A percentile compares a stretch with the other conserved stretches of the same genome.
These are phyloP conservation scores for Ophiocordyceps australis DNA, from an alignment of 2,329 filamentous ascomycete genomes.

Conservation along the genomic window DNA sequence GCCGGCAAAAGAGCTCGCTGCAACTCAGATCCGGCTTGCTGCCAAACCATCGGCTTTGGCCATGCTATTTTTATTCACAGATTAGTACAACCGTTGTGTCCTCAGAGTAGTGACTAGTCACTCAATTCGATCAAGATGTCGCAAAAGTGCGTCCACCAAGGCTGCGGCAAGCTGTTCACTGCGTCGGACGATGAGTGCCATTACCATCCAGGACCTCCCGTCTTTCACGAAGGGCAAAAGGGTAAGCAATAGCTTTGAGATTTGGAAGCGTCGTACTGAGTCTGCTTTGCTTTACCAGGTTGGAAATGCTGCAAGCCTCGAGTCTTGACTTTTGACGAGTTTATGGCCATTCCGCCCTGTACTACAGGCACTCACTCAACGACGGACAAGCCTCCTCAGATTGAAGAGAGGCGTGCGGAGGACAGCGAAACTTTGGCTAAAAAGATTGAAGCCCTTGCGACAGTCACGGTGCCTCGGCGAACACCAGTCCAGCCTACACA, in stretches of 20 bases:
- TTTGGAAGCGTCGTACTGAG: not conserved
- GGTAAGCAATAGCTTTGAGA: conserved; percentile 32
- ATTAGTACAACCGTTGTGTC: too few species aligned
- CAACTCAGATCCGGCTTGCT: too few species aligned
- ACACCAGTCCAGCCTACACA: conserved; percentile 22
- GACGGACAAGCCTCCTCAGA: conserved; percentile 48
- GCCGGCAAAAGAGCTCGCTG: too few species aligned
- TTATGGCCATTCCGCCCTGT: conserved; percentile 82
- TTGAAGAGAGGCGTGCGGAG: conserved; percentile 36
- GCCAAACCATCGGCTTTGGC: too few species aligned
- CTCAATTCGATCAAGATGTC: too few species aligned
- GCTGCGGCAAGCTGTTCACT: conserved; percentile 77
- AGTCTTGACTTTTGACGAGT: conserved; percentile 95
- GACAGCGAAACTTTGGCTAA: conserved; percentile 20
- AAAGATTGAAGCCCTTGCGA: conserved; percentile 33
- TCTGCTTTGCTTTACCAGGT: conserved; percentile 32
- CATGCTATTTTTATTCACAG: too few species aligned
- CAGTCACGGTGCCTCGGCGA: conserved; percentile 17
- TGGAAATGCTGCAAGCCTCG: conserved; percentile 99
- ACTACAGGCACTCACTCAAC: conserved; percentile 85
- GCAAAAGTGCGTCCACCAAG: conserved; percentile 88
- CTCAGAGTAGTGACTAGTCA: too few species aligned
- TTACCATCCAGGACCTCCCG: conserved; percentile 84
- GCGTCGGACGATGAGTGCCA: conserved; percentile 68
- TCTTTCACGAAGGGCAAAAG: conserved; percentile 98